These are phyloP conservation scores for Plasmodium reichenowi DNA, from an alignment of 169 alveolate species.

Conservation along the genomic window DNA sequence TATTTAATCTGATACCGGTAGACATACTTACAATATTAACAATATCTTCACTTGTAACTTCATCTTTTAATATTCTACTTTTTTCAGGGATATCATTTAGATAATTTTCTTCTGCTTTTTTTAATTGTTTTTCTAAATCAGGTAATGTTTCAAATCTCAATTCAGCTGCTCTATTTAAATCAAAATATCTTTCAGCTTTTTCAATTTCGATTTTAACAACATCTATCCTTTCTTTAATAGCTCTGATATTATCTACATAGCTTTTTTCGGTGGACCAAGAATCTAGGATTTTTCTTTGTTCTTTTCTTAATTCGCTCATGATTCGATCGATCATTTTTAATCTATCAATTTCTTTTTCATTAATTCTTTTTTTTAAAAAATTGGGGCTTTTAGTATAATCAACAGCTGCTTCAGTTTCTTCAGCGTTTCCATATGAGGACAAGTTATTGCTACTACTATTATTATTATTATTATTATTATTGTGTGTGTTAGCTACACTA, in stretches of 20 bases:
- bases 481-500: conserved; percentile 29
- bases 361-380: conserved; percentile 24
- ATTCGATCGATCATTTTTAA: conserved; percentile 77
- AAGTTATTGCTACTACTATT: conserved; percentile 6
- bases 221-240: conserved; percentile 86
- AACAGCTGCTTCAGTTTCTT: conserved; percentile 6
- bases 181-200: conserved; percentile 88
- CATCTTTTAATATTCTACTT: conserved; percentile 83
- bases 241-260: conserved; percentile 86
- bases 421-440: not conserved
- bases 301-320: conserved; percentile 77
- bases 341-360: conserved; percentile 70
- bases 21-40: conserved; percentile 89
- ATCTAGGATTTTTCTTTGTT: conserved; percentile 77
- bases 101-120: conserved; percentile 80
- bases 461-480: conserved; percentile 27
- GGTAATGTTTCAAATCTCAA: conserved; percentile 91
- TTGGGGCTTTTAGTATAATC: conserved; percentile 28
- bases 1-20: conserved; percentile 91
- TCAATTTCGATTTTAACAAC: conserved; percentile 89
- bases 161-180: conserved; percentile 91
- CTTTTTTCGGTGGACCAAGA: conserved; percentile 87
- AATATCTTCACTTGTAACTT: conserved; percentile 90
- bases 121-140: conserved; percentile 86
- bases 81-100: conserved; percentile 81